Evolutionary conservation across 108 stramenopile species (phyloP).

Genomic region (Conticribra guillardii): DNA sequence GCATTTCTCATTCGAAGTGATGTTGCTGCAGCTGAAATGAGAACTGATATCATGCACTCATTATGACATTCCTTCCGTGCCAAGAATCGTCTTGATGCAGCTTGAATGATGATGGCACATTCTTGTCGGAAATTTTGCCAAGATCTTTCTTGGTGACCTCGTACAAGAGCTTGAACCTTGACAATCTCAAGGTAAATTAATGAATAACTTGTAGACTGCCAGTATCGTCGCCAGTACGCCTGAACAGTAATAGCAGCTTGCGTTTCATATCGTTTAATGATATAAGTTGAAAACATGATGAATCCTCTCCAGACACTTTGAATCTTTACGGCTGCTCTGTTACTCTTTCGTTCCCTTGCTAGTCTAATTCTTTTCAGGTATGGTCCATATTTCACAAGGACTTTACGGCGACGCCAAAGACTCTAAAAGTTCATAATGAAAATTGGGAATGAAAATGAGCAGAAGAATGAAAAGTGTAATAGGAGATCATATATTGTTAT

Average conservation of each 20-base stretch:
- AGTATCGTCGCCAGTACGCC: conserved; percentile 71
- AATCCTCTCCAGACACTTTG: conserved; percentile 50
- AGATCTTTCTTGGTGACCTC: conserved; percentile 61
- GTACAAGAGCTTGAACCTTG: conserved; percentile 71
- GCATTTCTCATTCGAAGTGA: conserved; percentile 67
- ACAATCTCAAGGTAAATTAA: conserved; percentile 56
- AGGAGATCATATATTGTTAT: neutral
- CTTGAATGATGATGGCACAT: conserved; percentile 76
- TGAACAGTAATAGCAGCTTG: conserved; percentile 68
- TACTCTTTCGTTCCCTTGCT: conserved; percentile 29
- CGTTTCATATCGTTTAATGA: conserved; percentile 38
- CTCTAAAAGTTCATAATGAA: conserved; percentile 34
- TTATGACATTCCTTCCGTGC: conserved; percentile 45
- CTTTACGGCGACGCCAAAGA: conserved; percentile 57
- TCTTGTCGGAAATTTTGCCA: conserved; percentile 55
- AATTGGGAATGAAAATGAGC: neutral
- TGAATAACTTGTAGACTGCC: conserved; percentile 67
- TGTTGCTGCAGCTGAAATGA: conserved; percentile 42
- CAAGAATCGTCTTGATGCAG: conserved; percentile 58
- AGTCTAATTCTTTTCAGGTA: conserved; percentile 32
- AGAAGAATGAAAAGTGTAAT: neutral
- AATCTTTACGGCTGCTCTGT: conserved; percentile 20
- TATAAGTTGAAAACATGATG: conserved; percentile 27
- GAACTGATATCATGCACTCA: conserved; percentile 40
- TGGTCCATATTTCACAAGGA: conserved; percentile 36